Evolutionary conservation across 805 yeast species (phyloP), one percentile per base, ranked within the genome.

Genomic region (Torulaspora microellipsoides): DNA sequence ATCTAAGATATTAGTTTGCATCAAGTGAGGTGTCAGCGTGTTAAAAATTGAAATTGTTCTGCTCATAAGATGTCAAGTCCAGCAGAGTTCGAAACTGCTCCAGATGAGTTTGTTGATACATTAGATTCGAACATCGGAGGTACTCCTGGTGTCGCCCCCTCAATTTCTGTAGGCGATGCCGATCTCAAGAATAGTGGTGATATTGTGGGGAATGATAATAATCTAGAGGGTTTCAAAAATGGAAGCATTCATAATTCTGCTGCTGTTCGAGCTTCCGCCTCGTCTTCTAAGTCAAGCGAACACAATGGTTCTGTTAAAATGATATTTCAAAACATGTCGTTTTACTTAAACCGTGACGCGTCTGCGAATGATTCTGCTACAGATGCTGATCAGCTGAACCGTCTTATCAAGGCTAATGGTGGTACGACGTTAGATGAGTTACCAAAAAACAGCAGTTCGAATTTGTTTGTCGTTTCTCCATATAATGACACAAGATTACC

Each of bases 391-490:
- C 47, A 47, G 32, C 43, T 64, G 33, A 44, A 45, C 14, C 41
- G 40, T 4, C 38, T 54, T 33, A 55, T 62, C 23, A 39, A 31
- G 10, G 32, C 45, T 5, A 46, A 56, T 40, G 65, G 64, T 25
- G 68, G 66, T 32, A 38, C 35, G 15, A 42, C 60, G 6, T 17
- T 60, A 10, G 40, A 43, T 9, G 49, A 49, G 27, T 29, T 55
- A 13, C 66, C 67, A 11, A 31, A 40, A 23, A 45, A 44, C 7
- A 30, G 25, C 25, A 36, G 27, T n/a, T 40, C 43, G 35, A 46
- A 51, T 12, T 48, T 54, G 15, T 51, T 51, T 45, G 53, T 63
- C 11, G 59, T 63, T 1, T 55, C 65, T n/a, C 61, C 64, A 11
- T 58, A 55, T 15, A 62, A 62, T 46, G 54, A 54, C 28, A 54